Evolutionary conservation across 345 rosid genomes (phyloP), one percentile per base, ranked within the genome.

Genomic region (Streptanthus diversifolius): DNA sequence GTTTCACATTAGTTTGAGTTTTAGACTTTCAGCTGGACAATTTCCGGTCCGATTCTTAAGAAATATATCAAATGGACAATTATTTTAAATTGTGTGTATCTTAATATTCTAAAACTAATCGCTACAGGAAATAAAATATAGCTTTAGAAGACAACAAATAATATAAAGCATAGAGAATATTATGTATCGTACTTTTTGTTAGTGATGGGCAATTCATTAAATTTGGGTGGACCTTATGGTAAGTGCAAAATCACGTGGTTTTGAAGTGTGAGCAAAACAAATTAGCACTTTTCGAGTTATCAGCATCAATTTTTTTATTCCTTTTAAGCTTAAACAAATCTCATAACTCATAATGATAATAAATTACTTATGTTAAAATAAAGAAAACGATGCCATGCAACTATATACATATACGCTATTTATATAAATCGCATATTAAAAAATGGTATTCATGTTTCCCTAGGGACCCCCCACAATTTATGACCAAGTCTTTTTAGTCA

Each of bases 161-260:
- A 64, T 64, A 18, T 8, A 57, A 15, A 57, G 27, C 52, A 17
- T 51, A 45, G 30, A 53, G 8, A 25, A 14, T 44, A 25, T 21
- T 57, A 25, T 49, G 7, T 62, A 27, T 64, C 19, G 21, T 63
- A 66, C 14, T 24, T 12, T 62, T 63, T 63, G 68, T 30, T 63
- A 11, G 25, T 45, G 30, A 18, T 65, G 19, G 59, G 52, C 36
- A 51, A 12, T 18, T 30, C 48, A 65, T 56, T 48, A 66, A 29
- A 45, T 53, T 39, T 40, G 47, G 53, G 63, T 51, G 19, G 79
- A 59, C 63, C 59, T 47, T 68, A 59, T 40, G 79, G 61, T 25
- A 69, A 75, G 70, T 76, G 79, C 74, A 61, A 53, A 69, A 68
- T 76, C 79, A 76, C 79, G 79, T 76, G 75, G 79, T 76, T 61